phyloP scores from a whole-genome alignment of 345 rosid genomes.

The Chamaenerion angustifolium region DNA sequence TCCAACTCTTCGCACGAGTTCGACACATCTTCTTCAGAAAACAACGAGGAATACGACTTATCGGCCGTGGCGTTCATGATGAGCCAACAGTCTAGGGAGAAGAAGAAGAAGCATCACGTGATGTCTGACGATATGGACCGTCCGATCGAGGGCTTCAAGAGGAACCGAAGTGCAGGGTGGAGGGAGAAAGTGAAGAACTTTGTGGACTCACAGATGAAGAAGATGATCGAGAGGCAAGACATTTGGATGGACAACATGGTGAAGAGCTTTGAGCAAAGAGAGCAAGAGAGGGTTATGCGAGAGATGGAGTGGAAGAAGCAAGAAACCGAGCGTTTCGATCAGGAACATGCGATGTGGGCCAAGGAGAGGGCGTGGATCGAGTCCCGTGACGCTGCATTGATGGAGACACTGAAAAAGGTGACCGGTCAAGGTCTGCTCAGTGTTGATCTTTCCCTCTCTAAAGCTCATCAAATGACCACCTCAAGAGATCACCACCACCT shows the following conservation, averaged over 20 bases:
- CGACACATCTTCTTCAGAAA: constrained; percentile 33
- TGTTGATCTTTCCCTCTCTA: no score
- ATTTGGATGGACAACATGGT: constrained; percentile 47
- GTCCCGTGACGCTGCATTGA: constrained; percentile 31
- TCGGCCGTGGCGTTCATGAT: constrained; percentile 39
- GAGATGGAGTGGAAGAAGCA: constrained; percentile 44
- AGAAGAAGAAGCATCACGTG: constrained; percentile 12
- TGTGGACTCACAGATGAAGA: constrained; percentile 30
- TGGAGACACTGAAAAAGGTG: constrained; percentile 29
- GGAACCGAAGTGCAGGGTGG: constrained; percentile 19
- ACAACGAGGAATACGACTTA: constrained; percentile 25
- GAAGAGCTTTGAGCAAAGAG: constrained; percentile 37
- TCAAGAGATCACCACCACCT: no score
- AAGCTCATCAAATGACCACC: no score
- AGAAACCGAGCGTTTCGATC: constrained; percentile 29
- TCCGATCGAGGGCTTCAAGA: constrained; percentile 8
- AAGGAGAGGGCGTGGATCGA: constrained; percentile 40
- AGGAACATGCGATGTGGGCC: constrained; percentile 34
- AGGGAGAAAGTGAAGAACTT: constrained; percentile 31
- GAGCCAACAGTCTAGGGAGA: constrained; percentile 16
- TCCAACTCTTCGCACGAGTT: constrained; percentile 33
- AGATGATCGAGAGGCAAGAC: constrained; percentile 36
- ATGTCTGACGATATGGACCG: not conserved
- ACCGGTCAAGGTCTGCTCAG: constrained; percentile 1
- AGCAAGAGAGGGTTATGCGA: constrained; percentile 26